Base-by-base conservation (phyloP, 2,329 filamentous ascomycete species). In the Thelonectria blattea region DNA sequence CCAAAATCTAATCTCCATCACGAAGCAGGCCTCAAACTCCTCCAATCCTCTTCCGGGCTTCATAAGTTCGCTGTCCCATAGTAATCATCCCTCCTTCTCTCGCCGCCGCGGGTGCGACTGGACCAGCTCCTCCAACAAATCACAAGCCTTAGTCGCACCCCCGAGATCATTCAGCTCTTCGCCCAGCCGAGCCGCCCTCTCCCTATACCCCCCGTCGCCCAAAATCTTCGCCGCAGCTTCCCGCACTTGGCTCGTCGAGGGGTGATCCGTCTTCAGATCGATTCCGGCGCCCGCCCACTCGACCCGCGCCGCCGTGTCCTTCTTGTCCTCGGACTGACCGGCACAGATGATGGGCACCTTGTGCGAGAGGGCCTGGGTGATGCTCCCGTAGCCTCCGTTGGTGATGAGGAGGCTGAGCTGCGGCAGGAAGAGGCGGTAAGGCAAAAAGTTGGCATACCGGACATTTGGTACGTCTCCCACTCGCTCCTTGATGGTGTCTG, bases 321-420 rank as follows among this genome's bases (percentile, higher is more conserved):
- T 75, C 63, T 76, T 77, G 11, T 77, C 75, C 30, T 77, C 75
- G 1, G 73, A 71, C 42, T 75, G 75, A 0, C 75, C 75, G 0
- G 75, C 75, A 18, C 75, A 77, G 5, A 77, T 68, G 20, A 77
- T 60, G 4, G 75, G 75, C 1, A 76, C 70, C 22, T 67, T 70
- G n/a, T 75, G 73, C 0, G 72, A 74, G 4, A 77, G 63, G 0
- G 75, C 75, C 32, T 77, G 75, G 0, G 73, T 76, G 51, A 77
- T 68, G 37, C 74, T 76, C 15, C 75, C 75, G 37, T 77, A 77
- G 2, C 75, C 75, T 6, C 75, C 75, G 17, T 77, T 77, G 3
- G 75, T 76, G 45, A 77, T 69, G 15, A 77, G 67, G 5, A 77
- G 66, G 6, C 65, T 62, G 3, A 76, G 69, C 17, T 70, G 72